Conservation (phyloP, 495 filamentous ascomycete genomes). For the Talaromyces stipitatus region DNA sequence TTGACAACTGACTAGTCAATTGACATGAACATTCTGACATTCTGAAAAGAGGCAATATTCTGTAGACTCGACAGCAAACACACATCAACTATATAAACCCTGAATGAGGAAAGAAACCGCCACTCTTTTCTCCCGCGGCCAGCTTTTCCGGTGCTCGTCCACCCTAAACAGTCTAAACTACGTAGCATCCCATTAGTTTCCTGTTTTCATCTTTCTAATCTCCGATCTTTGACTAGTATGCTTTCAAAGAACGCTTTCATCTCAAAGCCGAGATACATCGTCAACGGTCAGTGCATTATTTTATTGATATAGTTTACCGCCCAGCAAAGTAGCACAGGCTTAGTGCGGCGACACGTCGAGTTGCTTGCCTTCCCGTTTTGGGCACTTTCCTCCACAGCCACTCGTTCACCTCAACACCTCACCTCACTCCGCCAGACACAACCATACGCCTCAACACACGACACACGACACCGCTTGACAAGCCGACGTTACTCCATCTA, state of each 20-base stretch:
- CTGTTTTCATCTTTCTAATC: not conserved
- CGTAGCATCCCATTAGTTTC: not conserved
- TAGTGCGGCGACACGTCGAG: not conserved
- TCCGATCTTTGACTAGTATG: not conserved
- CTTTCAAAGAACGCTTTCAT: too few relatives aligned
- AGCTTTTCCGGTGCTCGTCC: not conserved
- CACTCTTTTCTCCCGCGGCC: not conserved
- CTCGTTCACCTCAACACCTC: not conserved
- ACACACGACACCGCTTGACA: too few relatives aligned
- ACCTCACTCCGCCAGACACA: not conserved
- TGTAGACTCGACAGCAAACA: too few relatives aligned
- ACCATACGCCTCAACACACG: not conserved
- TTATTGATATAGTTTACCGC: too few relatives aligned
- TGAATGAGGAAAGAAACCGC: not conserved
- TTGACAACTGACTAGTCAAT: too few relatives aligned
- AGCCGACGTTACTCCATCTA: too few relatives aligned
- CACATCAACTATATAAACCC: too few relatives aligned
- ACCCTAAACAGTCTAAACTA: not conserved
- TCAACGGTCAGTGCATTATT: too few relatives aligned
- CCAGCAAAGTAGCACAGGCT: too few relatives aligned
- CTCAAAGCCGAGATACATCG: too few relatives aligned
- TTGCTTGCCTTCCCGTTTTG: not conserved
- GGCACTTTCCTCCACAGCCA: not conserved
- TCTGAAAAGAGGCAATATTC: too few relatives aligned
- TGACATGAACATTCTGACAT: too few relatives aligned